Evolutionary conservation across 2,329 filamentous ascomycete species (phyloP).

Genomic region (Venturia asperata): DNA sequence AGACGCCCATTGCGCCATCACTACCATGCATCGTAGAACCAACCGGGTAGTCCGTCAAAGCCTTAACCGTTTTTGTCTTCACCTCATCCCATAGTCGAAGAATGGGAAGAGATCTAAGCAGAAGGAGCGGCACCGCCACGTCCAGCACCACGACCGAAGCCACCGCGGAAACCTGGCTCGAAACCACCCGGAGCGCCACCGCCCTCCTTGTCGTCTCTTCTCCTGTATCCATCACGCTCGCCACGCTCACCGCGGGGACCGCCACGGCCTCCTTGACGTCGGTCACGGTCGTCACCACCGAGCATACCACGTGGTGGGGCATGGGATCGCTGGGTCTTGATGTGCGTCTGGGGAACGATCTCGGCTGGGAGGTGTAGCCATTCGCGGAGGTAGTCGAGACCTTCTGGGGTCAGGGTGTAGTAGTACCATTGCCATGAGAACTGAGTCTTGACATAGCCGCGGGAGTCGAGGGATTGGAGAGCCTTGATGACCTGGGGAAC

Average conservation of each 20-base stretch:
- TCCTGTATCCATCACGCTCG: conserved; percentile 84
- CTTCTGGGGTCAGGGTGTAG: conserved; percentile 99
- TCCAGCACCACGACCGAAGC: conserved; percentile 28
- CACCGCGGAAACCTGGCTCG: conserved; percentile 39
- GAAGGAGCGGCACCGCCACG: conserved; percentile 14
- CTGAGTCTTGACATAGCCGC: conserved; percentile 98
- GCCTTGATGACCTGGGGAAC: conserved; percentile 76
- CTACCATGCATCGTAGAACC: not conserved
- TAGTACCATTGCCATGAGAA: conserved; percentile 75
- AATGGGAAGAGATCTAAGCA: not conserved
- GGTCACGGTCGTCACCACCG: conserved; percentile 75
- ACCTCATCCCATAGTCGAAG: not conserved
- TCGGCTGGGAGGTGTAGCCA: conserved; percentile 99
- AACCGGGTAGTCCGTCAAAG: not conserved
- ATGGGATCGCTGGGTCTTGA: conserved; percentile 99
- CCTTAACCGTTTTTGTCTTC: not conserved
- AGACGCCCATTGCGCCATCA: not conserved
- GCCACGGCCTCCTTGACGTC: conserved; percentile 74
- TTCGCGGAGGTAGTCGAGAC: conserved; percentile 99
- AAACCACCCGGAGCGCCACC: conserved; percentile 35
- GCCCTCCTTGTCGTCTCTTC: conserved; percentile 61
- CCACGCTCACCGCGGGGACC: conserved; percentile 59
- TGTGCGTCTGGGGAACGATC: conserved; percentile 99
- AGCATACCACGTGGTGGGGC: conserved; percentile 98
- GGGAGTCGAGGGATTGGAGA: conserved; percentile 94